A percentile compares a stretch with the other conserved stretches of the same genome.
Evolutionary conservation across 768 basidiomycete genomes (phyloP).

Genomic region (Pleurotus pulmonarius): DNA sequence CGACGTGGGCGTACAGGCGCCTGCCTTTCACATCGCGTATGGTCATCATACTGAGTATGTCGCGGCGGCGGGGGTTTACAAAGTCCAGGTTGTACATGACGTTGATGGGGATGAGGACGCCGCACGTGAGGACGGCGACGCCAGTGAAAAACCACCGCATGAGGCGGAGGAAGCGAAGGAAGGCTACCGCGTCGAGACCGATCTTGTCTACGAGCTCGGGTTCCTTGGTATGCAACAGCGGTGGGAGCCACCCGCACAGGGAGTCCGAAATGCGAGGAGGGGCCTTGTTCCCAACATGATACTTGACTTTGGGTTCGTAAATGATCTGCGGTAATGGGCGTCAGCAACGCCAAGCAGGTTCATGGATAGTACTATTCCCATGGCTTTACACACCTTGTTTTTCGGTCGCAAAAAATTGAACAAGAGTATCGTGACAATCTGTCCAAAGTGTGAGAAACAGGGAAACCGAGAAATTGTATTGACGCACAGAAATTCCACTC

Average conservation of each 20-base stretch:
- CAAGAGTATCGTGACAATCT: constrained; percentile 51
- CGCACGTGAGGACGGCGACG: constrained; percentile 63
- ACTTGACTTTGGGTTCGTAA: constrained; percentile 93
- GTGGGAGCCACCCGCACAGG: constrained; percentile 86
- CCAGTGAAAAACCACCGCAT: constrained; percentile 68
- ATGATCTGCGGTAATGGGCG: constrained; percentile 50
- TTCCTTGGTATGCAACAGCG: constrained; percentile 79
- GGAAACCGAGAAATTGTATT: not conserved
- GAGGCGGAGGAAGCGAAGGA: constrained; percentile 88
- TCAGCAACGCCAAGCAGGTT: constrained; percentile 5
- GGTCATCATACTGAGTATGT: constrained; percentile 60
- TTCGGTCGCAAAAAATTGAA: constrained; percentile 83
- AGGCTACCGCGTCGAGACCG: constrained; percentile 92
- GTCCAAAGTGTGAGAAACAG: not conserved
- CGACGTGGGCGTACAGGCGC: constrained; percentile 69
- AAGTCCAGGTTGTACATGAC: constrained; percentile 3
- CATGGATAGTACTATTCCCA: not conserved
- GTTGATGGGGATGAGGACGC: constrained; percentile 83
- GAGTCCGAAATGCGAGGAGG: constrained; percentile 82
- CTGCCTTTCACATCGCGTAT: constrained; percentile 65
- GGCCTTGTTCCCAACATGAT: constrained; percentile 71
- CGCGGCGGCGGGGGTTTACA: constrained; percentile 23
- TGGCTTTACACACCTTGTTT: constrained; percentile 70
- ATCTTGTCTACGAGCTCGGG: constrained; percentile 85
- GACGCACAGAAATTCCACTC: constrained; percentile 51